A percentile compares a stretch with the other conserved stretches of the same genome.
These are phyloP conservation scores for Capillidium rhysosporum DNA, from an alignment of 371 early-diverging fungal genomes.

Conservation along the genomic window DNA sequence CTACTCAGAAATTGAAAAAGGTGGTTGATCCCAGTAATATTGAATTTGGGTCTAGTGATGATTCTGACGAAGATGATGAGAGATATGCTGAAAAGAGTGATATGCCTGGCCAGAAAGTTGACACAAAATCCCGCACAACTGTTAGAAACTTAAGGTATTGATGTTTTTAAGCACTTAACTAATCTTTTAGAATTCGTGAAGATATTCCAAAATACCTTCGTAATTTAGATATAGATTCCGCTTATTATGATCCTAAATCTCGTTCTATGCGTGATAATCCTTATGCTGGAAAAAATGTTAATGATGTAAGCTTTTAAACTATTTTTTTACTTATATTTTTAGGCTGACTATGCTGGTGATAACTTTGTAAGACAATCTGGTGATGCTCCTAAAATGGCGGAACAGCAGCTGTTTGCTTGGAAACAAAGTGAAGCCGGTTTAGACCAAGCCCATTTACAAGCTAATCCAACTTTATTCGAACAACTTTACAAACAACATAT, in stretches of 20 bases:
- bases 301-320: not conserved
- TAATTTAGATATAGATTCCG: slow-evolving; percentile 84
- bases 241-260: slow-evolving; percentile 96
- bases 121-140: slow-evolving; percentile 79
- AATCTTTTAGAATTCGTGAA: slow-evolving; percentile 67
- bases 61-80: slow-evolving; percentile 69
- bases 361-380: slow-evolving; percentile 82
- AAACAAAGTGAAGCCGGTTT: slow-evolving; percentile 70
- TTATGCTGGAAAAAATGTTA: slow-evolving; percentile 26
- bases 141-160: slow-evolving; percentile 77
- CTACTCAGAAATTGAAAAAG: slow-evolving; percentile 21
- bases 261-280: slow-evolving; percentile 97
- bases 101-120: slow-evolving; percentile 77
- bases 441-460: slow-evolving; percentile 57
- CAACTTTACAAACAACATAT: slow-evolving; percentile 67
- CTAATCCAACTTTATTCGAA: slow-evolving; percentile 89
- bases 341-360: slow-evolving; percentile 58
- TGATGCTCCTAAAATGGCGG: slow-evolving; percentile 55
- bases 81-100: slow-evolving; percentile 78
- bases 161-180: not conserved
- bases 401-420: slow-evolving; percentile 83
- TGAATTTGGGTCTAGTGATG: slow-evolving; percentile 32
- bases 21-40: slow-evolving; percentile 17
- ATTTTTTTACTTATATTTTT: slow-evolving; percentile 4
- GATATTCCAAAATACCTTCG: slow-evolving; percentile 95